Evolutionary conservation across 1,139 yeast genomes (phyloP), one percentile per base, ranked within the genome.

Genomic region (Debaryomyces sp.): DNA sequence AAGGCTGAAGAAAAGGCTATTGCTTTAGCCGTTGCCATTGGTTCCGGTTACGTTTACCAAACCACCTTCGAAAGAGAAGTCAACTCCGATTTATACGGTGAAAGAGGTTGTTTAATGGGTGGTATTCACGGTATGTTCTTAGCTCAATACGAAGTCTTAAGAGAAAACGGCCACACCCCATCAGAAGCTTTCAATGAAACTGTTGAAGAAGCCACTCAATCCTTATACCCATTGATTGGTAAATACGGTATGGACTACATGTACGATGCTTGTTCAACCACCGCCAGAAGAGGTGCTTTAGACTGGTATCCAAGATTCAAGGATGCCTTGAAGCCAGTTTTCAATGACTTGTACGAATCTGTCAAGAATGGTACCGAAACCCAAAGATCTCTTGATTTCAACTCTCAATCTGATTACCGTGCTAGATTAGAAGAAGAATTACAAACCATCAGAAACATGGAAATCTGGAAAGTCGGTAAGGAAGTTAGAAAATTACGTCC

Each of bases 41-140:
- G 99, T 75, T 92, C 98, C 57, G 99, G 99, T 78, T 94, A 94
- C 88, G 96, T 94, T 64, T 94, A 94, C 91, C 91, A 94, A 82
- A 94, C 99, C 80, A 94, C 99, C 61, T 95, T 95, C 71, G 97
- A 95, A 82, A 90, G 88, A 81, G 99, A 94, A 81, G 99, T 94
- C 71, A 90, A 89, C 91, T 92, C 98, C 60, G 99, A 94, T 77
- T 84, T 94, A 73, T 94, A 94, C 81, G 99, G 99, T 81, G 99
- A 94, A 84, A 91, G 99, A 85, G 99, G 99, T 71, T 92, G 98
- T 81, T 84, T 94, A 67, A 94, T 94, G 99, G 99, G 99, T 74
- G 99, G 99, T 85, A 92, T 94, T 83, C 99, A 94, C 84, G 99
- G 99, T 83, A 94, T 94, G 98, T 94, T 94, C 92, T 85, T 94